Evolutionary conservation across 495 filamentous ascomycete genomes (phyloP).

Genomic region (Astrothelium subdiscretum): DNA sequence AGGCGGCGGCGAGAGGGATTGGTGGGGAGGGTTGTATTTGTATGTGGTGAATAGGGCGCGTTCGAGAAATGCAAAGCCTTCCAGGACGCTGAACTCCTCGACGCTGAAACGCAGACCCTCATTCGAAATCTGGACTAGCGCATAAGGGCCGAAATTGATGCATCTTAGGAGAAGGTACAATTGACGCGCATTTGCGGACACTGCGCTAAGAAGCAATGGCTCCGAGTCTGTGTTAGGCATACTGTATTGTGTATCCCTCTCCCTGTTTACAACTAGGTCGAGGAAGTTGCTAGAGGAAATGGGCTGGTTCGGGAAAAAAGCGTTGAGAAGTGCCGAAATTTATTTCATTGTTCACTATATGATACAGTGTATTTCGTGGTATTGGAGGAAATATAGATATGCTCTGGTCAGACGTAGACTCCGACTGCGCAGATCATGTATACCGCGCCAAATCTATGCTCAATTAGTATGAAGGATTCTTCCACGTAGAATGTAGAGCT

Average conservation of each 20-base stretch:
- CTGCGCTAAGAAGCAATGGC: conserved; percentile 61
- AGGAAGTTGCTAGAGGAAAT: not conserved
- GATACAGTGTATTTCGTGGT: not conserved
- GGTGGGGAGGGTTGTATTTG: conserved; percentile 36
- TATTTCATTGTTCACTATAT: conserved; percentile 1
- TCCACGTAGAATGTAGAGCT: conserved; percentile 15
- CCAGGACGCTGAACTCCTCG: conserved; percentile 74
- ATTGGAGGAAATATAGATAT: not conserved
- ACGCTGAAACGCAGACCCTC: conserved; percentile 78
- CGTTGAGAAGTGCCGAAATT: not conserved
- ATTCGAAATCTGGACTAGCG: conserved; percentile 69
- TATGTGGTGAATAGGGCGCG: conserved; percentile 80
- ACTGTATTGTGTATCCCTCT: not conserved
- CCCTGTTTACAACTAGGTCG: not conserved
- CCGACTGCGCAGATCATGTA: conserved; percentile 98
- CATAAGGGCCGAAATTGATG: conserved; percentile 68
- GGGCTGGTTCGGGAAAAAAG: not conserved
- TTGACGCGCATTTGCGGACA: conserved; percentile 76
- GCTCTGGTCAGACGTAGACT: conserved; percentile 73
- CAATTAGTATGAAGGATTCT: conserved; percentile 10
- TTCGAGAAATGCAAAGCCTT: conserved; percentile 76
- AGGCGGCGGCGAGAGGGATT: conserved; percentile 23
- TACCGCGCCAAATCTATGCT: conserved; percentile 74
- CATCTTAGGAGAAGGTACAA: conserved; percentile 84
- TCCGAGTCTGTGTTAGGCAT: conserved; percentile 10